phyloP scores from a whole-genome alignment of 495 filamentous ascomycete species.

The Wilcoxina mikolae region DNA sequence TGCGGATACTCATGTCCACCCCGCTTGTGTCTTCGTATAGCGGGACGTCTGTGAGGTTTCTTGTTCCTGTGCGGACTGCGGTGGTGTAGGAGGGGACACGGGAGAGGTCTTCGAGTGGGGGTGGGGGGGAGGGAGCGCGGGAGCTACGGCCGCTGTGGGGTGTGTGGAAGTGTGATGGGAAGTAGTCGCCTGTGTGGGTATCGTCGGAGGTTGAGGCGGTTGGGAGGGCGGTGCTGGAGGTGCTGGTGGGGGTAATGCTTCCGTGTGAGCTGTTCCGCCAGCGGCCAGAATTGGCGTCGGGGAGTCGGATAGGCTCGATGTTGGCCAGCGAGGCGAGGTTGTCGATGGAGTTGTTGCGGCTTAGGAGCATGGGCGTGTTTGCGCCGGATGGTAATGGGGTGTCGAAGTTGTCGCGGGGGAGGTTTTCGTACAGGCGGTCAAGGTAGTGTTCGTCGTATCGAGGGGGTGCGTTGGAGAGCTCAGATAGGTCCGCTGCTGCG shows the following conservation, averaged over 20 bases:
- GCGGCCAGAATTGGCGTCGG: constrained; percentile 14
- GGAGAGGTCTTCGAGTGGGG: constrained; percentile 45
- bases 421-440: constrained; percentile 75
- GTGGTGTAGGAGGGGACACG: constrained; percentile 72
- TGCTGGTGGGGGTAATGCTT: neutral
- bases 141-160: neutral
- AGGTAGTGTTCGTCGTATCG: constrained; percentile 76
- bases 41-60: constrained; percentile 26
- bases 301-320: constrained; percentile 11
- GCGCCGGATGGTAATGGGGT: constrained; percentile 59
- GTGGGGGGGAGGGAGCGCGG: constrained; percentile 20
- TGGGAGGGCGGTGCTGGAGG: constrained; percentile 7
- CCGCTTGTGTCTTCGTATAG: neutral
- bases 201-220: neutral
- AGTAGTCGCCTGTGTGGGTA: neutral
- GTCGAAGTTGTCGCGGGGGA: constrained; percentile 60
- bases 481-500: constrained; percentile 9
- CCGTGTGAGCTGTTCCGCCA: constrained; percentile 9
- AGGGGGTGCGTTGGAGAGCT: constrained; percentile 55
- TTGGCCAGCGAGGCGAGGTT: constrained; percentile 43
- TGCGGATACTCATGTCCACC: neutral
- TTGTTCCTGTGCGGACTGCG: constrained; percentile 47
- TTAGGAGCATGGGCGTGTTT: constrained; percentile 61
- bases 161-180: too few relatives aligned
- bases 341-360: constrained; percentile 61